phyloP scores from a whole-genome alignment of 805 yeast species.

The Starmerella khaoyaiensis region DNA sequence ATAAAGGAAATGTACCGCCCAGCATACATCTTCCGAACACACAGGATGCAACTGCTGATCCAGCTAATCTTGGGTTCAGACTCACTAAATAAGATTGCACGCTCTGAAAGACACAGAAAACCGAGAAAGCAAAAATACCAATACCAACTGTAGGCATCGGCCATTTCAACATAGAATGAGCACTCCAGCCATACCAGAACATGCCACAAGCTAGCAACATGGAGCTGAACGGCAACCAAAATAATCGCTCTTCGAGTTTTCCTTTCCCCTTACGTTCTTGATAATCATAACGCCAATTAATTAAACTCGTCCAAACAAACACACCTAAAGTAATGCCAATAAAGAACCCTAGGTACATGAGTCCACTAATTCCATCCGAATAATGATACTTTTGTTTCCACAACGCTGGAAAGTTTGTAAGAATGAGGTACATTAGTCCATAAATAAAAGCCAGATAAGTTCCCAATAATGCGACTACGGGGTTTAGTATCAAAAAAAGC shows the following conservation, averaged over 20 bases:
- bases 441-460: conserved; percentile 51
- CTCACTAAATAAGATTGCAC: conserved; percentile 58
- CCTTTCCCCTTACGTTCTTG: conserved; percentile 32
- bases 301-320: conserved; percentile 35
- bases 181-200: conserved; percentile 64
- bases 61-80: conserved; percentile 54
- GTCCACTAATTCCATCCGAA: conserved; percentile 38
- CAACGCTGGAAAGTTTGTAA: conserved; percentile 46
- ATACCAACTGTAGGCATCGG: conserved; percentile 52
- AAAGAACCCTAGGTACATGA: conserved; percentile 47
- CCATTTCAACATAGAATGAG: conserved; percentile 44
- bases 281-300: conserved; percentile 30
- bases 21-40: conserved; percentile 52
- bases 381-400: conserved; percentile 39
- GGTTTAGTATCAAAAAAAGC: conserved; percentile 40
- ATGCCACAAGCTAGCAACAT: conserved; percentile 46
- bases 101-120: conserved; percentile 55
- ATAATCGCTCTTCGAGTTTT: conserved; percentile 50
- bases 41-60: conserved; percentile 57
- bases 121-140: conserved; percentile 44
- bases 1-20: conserved; percentile 59
- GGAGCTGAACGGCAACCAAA: conserved; percentile 39
- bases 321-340: conserved; percentile 43
- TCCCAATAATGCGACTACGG: conserved; percentile 53
- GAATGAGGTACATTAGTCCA: conserved; percentile 52